phyloP scores from a whole-genome alignment of 768 basidiomycete species.

The Clitopilus passeckerianus region DNA sequence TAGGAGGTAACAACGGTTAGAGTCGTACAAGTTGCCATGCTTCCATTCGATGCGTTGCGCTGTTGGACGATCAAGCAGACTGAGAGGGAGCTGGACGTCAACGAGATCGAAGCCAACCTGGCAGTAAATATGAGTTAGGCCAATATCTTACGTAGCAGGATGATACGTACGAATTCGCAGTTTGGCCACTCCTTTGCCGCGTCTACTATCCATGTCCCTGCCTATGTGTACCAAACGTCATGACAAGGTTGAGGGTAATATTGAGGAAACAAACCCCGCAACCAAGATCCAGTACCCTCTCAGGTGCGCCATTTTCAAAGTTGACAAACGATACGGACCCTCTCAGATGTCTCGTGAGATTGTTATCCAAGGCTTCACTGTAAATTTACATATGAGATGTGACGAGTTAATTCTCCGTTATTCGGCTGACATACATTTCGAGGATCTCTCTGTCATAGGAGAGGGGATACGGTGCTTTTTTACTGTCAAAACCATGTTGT shows the following conservation, averaged over 20 bases:
- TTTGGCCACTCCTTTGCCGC: constrained; percentile 68
- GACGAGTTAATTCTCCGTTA: not conserved
- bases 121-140: not conserved
- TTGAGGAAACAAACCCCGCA: constrained; percentile 53
- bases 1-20: not conserved
- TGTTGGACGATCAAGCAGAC: constrained; percentile 43
- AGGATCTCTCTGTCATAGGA: constrained; percentile 65
- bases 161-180: constrained; percentile 52
- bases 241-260: not conserved
- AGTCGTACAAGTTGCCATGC: constrained; percentile 69
- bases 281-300: constrained; percentile 60
- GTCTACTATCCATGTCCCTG: constrained; percentile 68
- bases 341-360: constrained; percentile 41
- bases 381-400: not conserved
- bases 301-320: constrained; percentile 46
- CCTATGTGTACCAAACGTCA: constrained; percentile 27
- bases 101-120: constrained; percentile 81
- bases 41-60: constrained; percentile 63
- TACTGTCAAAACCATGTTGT: constrained; percentile 64
- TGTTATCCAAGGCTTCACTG: constrained; percentile 55
- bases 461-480: constrained; percentile 78
- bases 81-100: constrained; percentile 62
- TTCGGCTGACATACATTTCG: constrained; percentile 50
- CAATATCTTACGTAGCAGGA: not conserved
- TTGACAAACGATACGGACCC: constrained; percentile 57